Conservation (phyloP, 148 eudicot species). For the Rhododendron griersonianum region DNA sequence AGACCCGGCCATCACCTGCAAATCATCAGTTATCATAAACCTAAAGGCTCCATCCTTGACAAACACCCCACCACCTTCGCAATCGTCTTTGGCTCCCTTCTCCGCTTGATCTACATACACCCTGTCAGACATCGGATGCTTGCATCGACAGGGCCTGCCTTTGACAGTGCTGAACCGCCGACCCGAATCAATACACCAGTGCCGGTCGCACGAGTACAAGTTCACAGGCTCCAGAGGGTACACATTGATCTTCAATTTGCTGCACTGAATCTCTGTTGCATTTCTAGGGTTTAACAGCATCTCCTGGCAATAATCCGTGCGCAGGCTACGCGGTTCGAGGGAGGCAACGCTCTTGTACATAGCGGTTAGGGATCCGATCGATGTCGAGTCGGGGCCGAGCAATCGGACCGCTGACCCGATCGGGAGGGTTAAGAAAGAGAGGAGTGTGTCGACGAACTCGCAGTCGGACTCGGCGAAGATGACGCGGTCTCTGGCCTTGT, state of each 20-base stretch:
- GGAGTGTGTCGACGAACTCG: slow-evolving; percentile 3
- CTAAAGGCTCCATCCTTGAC: not conserved
- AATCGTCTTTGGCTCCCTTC: not conserved
- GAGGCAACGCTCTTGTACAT: not conserved
- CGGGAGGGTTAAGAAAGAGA: not conserved
- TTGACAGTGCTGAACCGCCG: not conserved
- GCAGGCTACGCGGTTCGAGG: not conserved
- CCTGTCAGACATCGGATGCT: not conserved
- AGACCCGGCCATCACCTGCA: slow-evolving; percentile 4
- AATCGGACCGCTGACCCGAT: not conserved
- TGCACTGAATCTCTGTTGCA: not conserved
- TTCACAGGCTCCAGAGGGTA: not conserved
- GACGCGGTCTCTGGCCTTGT: not conserved
- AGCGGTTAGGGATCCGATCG: not conserved
- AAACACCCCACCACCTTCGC: not conserved
- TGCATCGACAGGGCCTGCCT: not conserved
- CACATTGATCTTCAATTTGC: not conserved
- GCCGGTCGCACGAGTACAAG: not conserved
- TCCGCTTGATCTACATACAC: not conserved
- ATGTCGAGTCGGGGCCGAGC: not conserved
- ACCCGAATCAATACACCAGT: not conserved
- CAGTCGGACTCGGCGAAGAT: not conserved
- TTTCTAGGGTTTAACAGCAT: not conserved
- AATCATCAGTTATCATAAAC: slow-evolving; percentile 6
- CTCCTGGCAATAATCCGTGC: not conserved